Conservation (phyloP, 306 rosid genomes). For the Astragalus membranaceus region DNA sequence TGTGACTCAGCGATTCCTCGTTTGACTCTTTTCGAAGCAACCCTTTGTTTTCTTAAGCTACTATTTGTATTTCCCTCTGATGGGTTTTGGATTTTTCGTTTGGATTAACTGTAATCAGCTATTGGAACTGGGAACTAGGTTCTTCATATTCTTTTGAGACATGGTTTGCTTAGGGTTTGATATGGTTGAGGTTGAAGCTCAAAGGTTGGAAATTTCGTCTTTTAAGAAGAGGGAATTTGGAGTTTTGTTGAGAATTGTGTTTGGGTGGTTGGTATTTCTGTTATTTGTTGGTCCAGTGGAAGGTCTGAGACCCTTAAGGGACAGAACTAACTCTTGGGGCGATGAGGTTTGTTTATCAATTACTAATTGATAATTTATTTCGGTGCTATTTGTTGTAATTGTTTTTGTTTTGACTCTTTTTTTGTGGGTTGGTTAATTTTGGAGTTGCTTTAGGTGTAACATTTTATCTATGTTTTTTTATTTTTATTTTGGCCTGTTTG, state of each 20-base stretch:
- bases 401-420: not conserved
- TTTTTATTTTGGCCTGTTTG: not conserved
- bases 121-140: slow-evolving; percentile 20
- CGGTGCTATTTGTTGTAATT: not conserved
- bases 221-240: slow-evolving; percentile 32
- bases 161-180: slow-evolving; percentile 34
- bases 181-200: slow-evolving; percentile 44
- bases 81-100: slow-evolving; percentile 37
- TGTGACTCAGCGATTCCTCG: slow-evolving; percentile 34
- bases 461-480: not conserved
- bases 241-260: slow-evolving; percentile 25
- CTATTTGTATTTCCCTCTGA: slow-evolving; percentile 17
- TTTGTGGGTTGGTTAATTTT: not conserved
- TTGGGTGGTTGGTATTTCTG: slow-evolving; percentile 37
- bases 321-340: slow-evolving; percentile 83
- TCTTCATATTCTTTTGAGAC: slow-evolving; percentile 16
- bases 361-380: not conserved
- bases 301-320: slow-evolving; percentile 85
- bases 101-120: slow-evolving; percentile 28
- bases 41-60: slow-evolving; percentile 34
- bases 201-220: slow-evolving; percentile 30
- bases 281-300: slow-evolving; percentile 54
- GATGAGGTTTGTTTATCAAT: slow-evolving; percentile 68
- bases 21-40: slow-evolving; percentile 83
- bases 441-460: not conserved